A percentile compares a stretch with the other conserved stretches of the same genome.
Conservation (phyloP, 768 basidiomycete genomes). For the Pleurotus pulmonarius region DNA sequence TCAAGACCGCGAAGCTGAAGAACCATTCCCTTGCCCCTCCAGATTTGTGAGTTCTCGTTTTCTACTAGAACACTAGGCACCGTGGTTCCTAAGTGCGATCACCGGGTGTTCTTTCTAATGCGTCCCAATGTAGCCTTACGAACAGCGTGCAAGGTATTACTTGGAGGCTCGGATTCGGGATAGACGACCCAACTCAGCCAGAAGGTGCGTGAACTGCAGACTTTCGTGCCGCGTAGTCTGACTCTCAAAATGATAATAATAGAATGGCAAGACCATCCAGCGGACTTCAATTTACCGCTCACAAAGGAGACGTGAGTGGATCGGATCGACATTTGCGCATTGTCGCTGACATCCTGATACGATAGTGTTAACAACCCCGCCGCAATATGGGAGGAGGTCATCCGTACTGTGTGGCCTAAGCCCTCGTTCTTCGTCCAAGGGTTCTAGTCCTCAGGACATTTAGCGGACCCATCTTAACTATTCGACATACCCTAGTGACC, state of each 20-base stretch:
- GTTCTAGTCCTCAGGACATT: too few relatives aligned
- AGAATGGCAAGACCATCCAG: conserved; percentile 61
- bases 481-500: too few relatives aligned
- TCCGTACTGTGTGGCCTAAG: conserved; percentile 8
- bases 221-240: background rate
- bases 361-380: conserved; percentile 51
- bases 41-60: conserved; percentile 42
- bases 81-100: background rate
- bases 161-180: conserved; percentile 58
- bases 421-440: background rate
- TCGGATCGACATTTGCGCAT: background rate
- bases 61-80: background rate
- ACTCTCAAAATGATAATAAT: background rate
- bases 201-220: conserved; percentile 38
- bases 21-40: conserved; percentile 54
- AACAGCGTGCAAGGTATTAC: conserved; percentile 59
- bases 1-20: conserved; percentile 54
- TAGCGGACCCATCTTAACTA: too few relatives aligned
- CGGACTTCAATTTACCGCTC: conserved; percentile 47
- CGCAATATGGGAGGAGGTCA: conserved; percentile 50
- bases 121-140: conserved; percentile 31
- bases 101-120: background rate
- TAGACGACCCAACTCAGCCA: conserved; percentile 45
- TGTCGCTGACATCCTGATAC: background rate
- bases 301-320: conserved; percentile 44